phyloP scores from a whole-genome alignment of 371 early-diverging fungal genomes.

The Fennellomyces sp. region DNA sequence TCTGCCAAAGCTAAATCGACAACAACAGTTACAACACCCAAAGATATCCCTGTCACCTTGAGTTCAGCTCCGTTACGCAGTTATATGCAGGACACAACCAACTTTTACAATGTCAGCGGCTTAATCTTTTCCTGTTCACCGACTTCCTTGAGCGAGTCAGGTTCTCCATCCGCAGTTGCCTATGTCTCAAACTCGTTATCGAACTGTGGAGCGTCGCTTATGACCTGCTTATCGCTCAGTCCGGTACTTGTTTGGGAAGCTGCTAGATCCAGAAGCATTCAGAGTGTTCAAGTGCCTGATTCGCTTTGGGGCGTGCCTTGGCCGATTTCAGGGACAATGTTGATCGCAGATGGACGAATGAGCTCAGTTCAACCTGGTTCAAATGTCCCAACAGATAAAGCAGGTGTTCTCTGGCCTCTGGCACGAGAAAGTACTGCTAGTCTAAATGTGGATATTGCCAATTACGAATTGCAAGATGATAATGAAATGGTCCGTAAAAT shows the following conservation, averaged over 20 bases:
- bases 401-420: slow-evolving; percentile 11
- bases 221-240: slow-evolving; percentile 21
- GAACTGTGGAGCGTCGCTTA: slow-evolving; percentile 3
- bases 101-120: neutral
- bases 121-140: neutral
- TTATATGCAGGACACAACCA: neutral
- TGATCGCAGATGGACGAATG: neutral
- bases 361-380: neutral
- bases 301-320: slow-evolving; percentile 42
- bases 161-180: neutral
- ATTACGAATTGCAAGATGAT: slow-evolving; percentile 22
- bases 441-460: slow-evolving; percentile 5
- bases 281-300: slow-evolving; percentile 2
- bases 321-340: slow-evolving; percentile 28
- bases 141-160: neutral
- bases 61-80: slow-evolving; percentile 10
- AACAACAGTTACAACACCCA: slow-evolving; percentile 25
- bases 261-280: neutral
- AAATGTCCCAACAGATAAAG: neutral
- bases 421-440: neutral
- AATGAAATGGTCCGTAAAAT: slow-evolving; percentile 34
- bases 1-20: slow-evolving; percentile 27
- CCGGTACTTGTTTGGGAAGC: slow-evolving; percentile 36
- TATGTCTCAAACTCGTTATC: slow-evolving; percentile 10
- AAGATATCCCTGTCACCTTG: slow-evolving; percentile 25